phyloP scores from a whole-genome alignment of 768 basidiomycete genomes.

The Trichaptum fuscoviolaceum region DNA sequence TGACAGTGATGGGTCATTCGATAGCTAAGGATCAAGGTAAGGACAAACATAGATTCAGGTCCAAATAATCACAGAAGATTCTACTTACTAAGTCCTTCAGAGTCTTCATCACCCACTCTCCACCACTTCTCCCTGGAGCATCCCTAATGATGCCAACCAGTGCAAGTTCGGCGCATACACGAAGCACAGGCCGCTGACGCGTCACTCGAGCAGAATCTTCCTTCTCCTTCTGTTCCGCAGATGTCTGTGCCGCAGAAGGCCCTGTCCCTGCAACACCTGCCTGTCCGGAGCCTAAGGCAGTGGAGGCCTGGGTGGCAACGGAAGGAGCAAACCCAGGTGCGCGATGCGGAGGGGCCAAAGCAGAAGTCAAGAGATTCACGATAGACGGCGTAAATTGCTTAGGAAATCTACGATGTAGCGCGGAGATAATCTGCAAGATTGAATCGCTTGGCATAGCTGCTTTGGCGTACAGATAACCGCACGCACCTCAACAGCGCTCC shows the following conservation, averaged over 20 bases:
- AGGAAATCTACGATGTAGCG: conserved; percentile 84
- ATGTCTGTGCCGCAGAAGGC: conserved; percentile 51
- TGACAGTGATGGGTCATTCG: conserved; percentile 79
- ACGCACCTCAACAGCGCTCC: conserved; percentile 86
- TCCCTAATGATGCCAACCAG: conserved; percentile 81
- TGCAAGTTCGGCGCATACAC: conserved; percentile 87
- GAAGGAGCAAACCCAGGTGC: conserved; percentile 4
- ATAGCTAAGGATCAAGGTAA: conserved; percentile 48
- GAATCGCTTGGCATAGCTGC: conserved; percentile 2
- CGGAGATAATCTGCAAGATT: conserved; percentile 67
- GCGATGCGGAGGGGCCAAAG: conserved; percentile 28
- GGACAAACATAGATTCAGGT: conserved; percentile 8
- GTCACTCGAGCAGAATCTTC: conserved; percentile 77
- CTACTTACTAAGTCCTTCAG: conserved; percentile 75
- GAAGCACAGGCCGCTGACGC: conserved; percentile 79
- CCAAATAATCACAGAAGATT: background rate
- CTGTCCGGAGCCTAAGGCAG: background rate
- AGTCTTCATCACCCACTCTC: conserved; percentile 87
- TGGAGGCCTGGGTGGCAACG: background rate
- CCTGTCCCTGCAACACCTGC: conserved; percentile 42
- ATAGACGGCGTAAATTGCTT: conserved; percentile 72
- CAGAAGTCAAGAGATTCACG: conserved; percentile 45
- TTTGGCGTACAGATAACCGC: conserved; percentile 6
- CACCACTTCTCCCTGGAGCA: conserved; percentile 61
- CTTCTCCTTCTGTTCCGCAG: conserved; percentile 85